These are phyloP conservation scores for Acer yangbiense DNA, from an alignment of 345 rosid genomes.

Conservation along the genomic window DNA sequence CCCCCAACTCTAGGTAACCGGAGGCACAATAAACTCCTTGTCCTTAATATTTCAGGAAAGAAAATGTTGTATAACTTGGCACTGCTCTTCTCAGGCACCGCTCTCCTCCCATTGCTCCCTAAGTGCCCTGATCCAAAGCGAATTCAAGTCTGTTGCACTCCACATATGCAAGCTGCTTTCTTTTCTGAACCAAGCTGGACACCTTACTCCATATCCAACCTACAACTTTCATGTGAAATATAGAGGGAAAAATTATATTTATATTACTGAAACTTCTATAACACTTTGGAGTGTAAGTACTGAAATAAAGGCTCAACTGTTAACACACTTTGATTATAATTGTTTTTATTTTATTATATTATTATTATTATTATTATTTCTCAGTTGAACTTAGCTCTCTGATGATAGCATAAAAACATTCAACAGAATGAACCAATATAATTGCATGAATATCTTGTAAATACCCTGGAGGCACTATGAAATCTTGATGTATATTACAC, in stretches of 20 bases:
- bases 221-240: too few relatives aligned
- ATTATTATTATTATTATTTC: not conserved
- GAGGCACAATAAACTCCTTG: too few relatives aligned
- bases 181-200: too few relatives aligned
- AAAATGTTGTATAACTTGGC: too few relatives aligned
- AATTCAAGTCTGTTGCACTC: too few relatives aligned
- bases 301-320: not conserved
- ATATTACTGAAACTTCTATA: not conserved
- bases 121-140: too few relatives aligned
- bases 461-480: not conserved
- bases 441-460: not conserved
- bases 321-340: not conserved
- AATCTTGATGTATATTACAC: not conserved
- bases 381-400: not conserved
- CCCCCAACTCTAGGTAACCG: too few relatives aligned
- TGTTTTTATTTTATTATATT: not conserved
- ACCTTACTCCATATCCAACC: too few relatives aligned
- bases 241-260: not conserved
- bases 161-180: too few relatives aligned
- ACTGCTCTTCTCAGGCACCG: too few relatives aligned
- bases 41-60: too few relatives aligned
- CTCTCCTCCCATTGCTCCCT: too few relatives aligned
- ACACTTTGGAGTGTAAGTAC: not conserved
- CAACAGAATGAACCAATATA: not conserved
- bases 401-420: not conserved